phyloP scores from a whole-genome alignment of 805 yeast species.

The Metschnikowia dekortorum region DNA sequence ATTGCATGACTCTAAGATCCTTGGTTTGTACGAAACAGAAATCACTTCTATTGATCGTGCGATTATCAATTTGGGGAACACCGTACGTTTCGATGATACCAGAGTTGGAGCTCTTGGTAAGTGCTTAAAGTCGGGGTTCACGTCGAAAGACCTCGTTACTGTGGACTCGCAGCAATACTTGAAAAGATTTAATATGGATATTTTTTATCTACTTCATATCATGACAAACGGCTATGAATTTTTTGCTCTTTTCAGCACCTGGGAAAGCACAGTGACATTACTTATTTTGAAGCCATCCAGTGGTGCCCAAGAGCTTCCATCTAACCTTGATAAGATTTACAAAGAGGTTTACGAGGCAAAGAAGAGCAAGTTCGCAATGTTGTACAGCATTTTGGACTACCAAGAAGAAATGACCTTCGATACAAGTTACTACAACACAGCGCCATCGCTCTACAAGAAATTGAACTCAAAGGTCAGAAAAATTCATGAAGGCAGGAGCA shows the following conservation, averaged over 20 bases:
- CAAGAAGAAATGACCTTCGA: conserved; percentile 52
- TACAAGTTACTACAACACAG: conserved; percentile 49
- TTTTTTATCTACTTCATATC: conserved; percentile 64
- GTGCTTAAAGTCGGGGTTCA: conserved; percentile 84
- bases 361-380: conserved; percentile 38
- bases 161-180: conserved; percentile 52
- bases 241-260: conserved; percentile 60
- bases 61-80: conserved; percentile 71
- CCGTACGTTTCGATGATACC: conserved; percentile 63
- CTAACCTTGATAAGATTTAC: conserved; percentile 51
- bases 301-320: conserved; percentile 61
- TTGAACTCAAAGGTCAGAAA: conserved; percentile 51
- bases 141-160: conserved; percentile 49
- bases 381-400: conserved; percentile 49
- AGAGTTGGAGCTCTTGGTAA: conserved; percentile 80
- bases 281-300: conserved; percentile 65
- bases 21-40: conserved; percentile 74
- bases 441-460: conserved; percentile 52
- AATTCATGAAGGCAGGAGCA: conserved; percentile 56
- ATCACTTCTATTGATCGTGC: conserved; percentile 67
- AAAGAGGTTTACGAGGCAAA: conserved; percentile 48
- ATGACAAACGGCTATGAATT: conserved; percentile 73
- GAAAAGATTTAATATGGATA: conserved; percentile 48
- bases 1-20: conserved; percentile 55
- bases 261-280: conserved; percentile 49